phyloP scores from a whole-genome alignment of 352 stramenopile species.

The Globisporangium paddicum region DNA sequence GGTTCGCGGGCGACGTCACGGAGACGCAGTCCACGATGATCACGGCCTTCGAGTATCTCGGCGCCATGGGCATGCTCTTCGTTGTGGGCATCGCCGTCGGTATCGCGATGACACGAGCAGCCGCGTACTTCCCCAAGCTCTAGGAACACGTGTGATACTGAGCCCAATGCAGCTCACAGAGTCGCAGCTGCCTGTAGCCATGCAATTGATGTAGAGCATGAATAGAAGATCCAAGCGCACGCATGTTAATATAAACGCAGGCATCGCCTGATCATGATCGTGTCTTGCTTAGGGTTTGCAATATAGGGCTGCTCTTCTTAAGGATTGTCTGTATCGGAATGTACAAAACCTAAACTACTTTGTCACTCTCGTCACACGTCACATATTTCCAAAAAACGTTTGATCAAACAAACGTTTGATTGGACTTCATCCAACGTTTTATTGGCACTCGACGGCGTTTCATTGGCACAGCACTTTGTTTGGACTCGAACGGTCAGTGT shows the following conservation, averaged over 20 bases:
- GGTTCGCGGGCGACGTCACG: conserved; percentile 60
- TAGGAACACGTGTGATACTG: neutral
- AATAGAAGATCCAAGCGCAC: neutral
- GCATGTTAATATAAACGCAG: neutral
- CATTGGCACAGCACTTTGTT: neutral
- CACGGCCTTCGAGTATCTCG: conserved; percentile 69
- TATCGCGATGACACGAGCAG: conserved; percentile 34
- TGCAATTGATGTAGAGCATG: neutral
- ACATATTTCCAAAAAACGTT: neutral
- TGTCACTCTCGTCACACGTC: no score
- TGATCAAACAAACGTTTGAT: neutral
- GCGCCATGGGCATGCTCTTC: conserved; percentile 77
- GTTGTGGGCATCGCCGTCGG: conserved; percentile 62
- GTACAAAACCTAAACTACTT: no score
- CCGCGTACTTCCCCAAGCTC: conserved; percentile 17
- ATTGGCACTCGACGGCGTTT: neutral
- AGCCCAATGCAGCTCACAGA: no score
- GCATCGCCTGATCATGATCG: neutral
- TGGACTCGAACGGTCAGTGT: conserved; percentile 4
- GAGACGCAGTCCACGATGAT: conserved; percentile 58
- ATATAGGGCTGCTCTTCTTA: no score
- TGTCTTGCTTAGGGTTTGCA: neutral
- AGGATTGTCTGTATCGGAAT: no score
- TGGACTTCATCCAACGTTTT: neutral
- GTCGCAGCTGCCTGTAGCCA: no score